Evolutionary conservation across 306 rosid genomes (phyloP).

Genomic region (Hippophae tibetana): DNA sequence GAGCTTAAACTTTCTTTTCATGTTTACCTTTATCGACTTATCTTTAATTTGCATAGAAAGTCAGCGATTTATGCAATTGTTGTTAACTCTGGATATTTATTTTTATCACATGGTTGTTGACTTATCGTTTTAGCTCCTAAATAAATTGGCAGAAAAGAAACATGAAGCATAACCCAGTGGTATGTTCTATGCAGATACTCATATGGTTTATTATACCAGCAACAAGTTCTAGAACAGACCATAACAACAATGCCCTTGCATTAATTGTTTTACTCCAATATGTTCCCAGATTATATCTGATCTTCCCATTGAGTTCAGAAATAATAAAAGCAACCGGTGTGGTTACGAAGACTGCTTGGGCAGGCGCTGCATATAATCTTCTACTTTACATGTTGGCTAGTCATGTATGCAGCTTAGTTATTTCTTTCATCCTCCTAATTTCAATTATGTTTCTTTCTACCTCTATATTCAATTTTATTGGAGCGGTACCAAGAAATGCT

Average conservation of each 20-base stretch:
- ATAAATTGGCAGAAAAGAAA: constrained; percentile 3
- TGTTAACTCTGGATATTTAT: too few relatives aligned
- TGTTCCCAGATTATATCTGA: constrained; percentile 88
- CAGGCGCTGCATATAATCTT: constrained; percentile 96
- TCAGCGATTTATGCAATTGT: too few relatives aligned
- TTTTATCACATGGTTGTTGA: not conserved
- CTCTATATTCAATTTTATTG: not conserved
- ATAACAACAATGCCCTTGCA: constrained; percentile 90
- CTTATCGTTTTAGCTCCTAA: constrained; percentile 9
- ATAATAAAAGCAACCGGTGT: constrained; percentile 92
- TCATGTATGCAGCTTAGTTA: constrained; percentile 53
- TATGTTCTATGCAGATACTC: constrained; percentile 58
- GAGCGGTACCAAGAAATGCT: too few relatives aligned
- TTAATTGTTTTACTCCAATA: constrained; percentile 89
- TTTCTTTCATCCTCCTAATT: not conserved
- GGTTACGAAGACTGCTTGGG: constrained; percentile 99
- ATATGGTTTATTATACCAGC: constrained; percentile 95
- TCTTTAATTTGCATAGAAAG: too few relatives aligned
- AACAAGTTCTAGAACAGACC: constrained; percentile 55
- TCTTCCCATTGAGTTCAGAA: constrained; percentile 81
- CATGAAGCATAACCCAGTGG: constrained; percentile 20
- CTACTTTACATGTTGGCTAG: constrained; percentile 93
- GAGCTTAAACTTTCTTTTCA: too few relatives aligned
- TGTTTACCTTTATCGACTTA: too few relatives aligned
- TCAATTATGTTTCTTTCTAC: not conserved